phyloP scores from a whole-genome alignment of 2,329 filamentous ascomycete genomes.

The Exophiala phaeomuriformis region DNA sequence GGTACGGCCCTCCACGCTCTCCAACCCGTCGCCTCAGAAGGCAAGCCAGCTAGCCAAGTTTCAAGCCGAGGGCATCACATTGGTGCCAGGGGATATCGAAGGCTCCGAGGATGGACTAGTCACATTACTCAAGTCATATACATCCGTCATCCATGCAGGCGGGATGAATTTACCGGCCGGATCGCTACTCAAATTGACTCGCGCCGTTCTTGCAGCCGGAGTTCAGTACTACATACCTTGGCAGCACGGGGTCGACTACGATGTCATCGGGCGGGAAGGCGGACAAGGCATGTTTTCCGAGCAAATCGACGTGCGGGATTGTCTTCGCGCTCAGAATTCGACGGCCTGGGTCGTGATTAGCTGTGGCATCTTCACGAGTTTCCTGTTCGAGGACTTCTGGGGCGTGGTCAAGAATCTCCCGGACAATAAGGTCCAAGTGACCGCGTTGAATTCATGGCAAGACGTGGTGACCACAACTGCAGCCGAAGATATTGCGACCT shows the following conservation, averaged over 20 bases:
- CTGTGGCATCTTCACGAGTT: conserved; percentile 65
- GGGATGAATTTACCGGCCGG: conserved; percentile 53
- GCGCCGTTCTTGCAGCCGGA: conserved; percentile 48
- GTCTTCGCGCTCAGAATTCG: conserved; percentile 43
- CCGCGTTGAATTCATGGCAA: conserved; percentile 56
- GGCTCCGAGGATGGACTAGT: conserved; percentile 35
- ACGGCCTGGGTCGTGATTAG: conserved; percentile 58
- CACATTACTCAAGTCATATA: conserved; percentile 35
- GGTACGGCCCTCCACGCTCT: conserved; percentile 45
- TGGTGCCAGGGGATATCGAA: conserved; percentile 43
- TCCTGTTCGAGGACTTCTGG: conserved; percentile 57
- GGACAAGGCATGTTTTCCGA: conserved; percentile 60
- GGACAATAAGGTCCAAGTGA: conserved; percentile 33
- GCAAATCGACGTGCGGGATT: conserved; percentile 52
- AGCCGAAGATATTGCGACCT: conserved; percentile 55
- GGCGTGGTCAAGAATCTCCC: conserved; percentile 45
- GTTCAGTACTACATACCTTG: conserved; percentile 57
- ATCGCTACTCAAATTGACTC: conserved; percentile 52
- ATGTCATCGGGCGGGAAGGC: conserved; percentile 50
- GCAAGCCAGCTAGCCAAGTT: conserved; percentile 30
- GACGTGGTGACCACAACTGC: conserved; percentile 57
- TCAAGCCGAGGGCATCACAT: conserved; percentile 34
- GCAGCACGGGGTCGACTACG: conserved; percentile 70
- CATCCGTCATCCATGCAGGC: conserved; percentile 50
- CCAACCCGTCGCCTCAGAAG: conserved; percentile 36